Base-by-base conservation (phyloP, 2,329 filamentous ascomycete species). In the Exophiala xenobiotica region DNA sequence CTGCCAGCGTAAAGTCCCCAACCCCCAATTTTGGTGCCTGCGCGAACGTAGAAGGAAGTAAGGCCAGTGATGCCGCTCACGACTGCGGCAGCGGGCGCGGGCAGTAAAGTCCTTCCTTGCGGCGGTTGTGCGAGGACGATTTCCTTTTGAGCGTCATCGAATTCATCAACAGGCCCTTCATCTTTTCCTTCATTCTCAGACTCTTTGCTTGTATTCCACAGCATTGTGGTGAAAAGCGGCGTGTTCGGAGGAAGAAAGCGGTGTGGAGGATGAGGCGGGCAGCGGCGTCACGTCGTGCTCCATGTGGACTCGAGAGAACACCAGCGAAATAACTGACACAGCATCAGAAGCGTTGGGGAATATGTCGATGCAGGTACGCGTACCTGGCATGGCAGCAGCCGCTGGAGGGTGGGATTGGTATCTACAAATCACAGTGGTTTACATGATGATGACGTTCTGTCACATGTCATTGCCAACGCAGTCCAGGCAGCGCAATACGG, bases 31-130 rank as follows among this genome's bases (percentile, higher is more conserved):
- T 70, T 74, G 2, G 70, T 70, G 4, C 72, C 71, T 9, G 74
- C 54, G n/a, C 71, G 67, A 38, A 75, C 62, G 18, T 68, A 70
- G 26, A 76, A 64, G 0, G 73, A 75, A 5, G 71, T 73, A 4
- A 72, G 70, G 56, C 76, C 68, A 56, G 74, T 68, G 46, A 73
- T 56, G 26, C 73, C 58, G 11, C 70, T 73, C n/a, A 76, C 66
- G 12, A 72, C 53, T 4, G 72, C 73, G 8, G 73, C 73, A 20
- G 74, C 65, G 27, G 71, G 69, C 19, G 65, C 64, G 23, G 73
- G 73, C 3, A 76, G 67, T 4, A 76, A 64, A 11, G 73, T 73
- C 23, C 55, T 40, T 41, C 55, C 55, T 27, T 50, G 55, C 18
- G 40, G 49, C 38, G 55, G 43, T 29, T 49, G 52, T 14, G 52